phyloP scores from a whole-genome alignment of 2,329 filamentous ascomycete genomes.

The Rutstroemia sp. region DNA sequence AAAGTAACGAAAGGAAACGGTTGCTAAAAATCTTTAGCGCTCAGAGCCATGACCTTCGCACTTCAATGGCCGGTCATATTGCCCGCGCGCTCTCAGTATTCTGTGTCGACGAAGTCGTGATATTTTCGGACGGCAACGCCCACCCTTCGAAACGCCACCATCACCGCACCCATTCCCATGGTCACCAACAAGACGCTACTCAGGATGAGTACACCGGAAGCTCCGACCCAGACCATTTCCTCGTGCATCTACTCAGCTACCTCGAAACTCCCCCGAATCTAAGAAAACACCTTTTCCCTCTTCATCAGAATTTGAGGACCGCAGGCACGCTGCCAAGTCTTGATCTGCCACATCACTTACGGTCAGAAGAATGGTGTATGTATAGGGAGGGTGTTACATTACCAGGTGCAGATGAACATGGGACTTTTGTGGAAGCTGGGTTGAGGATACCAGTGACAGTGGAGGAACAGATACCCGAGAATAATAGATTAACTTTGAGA shows the following conservation, averaged over 20 bases:
- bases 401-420: slow-evolving; percentile 35
- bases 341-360: slow-evolving; percentile 79
- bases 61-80: slow-evolving; percentile 63
- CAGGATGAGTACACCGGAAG: slow-evolving; percentile 53
- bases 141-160: slow-evolving; percentile 22
- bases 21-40: slow-evolving; percentile 13
- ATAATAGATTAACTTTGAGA: slow-evolving; percentile 67
- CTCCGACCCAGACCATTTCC: slow-evolving; percentile 69
- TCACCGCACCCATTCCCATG: slow-evolving; percentile 15
- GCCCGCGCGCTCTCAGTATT: slow-evolving; percentile 78
- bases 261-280: slow-evolving; percentile 81
- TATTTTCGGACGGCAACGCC: slow-evolving; percentile 65
- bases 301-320: slow-evolving; percentile 69
- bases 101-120: slow-evolving; percentile 73
- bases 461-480: slow-evolving; percentile 49
- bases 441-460: slow-evolving; percentile 42
- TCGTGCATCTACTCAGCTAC: slow-evolving; percentile 71
- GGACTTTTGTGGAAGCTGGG: slow-evolving; percentile 51
- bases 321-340: slow-evolving; percentile 69
- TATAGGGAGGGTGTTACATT: slow-evolving; percentile 73
- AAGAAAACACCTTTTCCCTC: slow-evolving; percentile 64
- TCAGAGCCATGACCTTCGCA: slow-evolving; percentile 56
- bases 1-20: background rate
- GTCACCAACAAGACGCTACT: slow-evolving; percentile 37
- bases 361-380: slow-evolving; percentile 67